Base-by-base conservation (phyloP, 306 rosid genomes). In the Inga laurina region DNA sequence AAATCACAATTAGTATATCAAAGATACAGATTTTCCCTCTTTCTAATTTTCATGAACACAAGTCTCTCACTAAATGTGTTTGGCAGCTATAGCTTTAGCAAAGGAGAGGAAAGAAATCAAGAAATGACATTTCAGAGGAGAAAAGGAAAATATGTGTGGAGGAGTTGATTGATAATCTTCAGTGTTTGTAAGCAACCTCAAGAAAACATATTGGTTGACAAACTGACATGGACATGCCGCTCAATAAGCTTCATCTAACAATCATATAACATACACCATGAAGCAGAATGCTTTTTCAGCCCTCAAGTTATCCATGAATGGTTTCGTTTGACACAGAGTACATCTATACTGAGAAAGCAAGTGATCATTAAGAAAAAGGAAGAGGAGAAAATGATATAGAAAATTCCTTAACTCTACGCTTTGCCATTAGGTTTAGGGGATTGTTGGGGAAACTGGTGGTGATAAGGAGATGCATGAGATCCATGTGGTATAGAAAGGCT, bases 381-480 rank as follows among this genome's bases (percentile, higher is more conserved):
- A 70, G 88, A 13, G 59, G 72, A 72, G 45, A 65, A 62, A 89
- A 74, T 71, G 81, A 83, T 67, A 81, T 46, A 67, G 68, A 59
- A 85, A 51, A 74, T 18, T 81, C 89, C 81, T 88, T 89, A 82
- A 81, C 84, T 85, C 81, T 88, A 86, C 62, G 92, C 80, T 83
- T 92, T 93, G 86, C 89, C 95, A 54, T 79, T 86, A 57, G 98
- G 97, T 84, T 93, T 95, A 21, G 98, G 98, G 45, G 98, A 93
- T 66, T 78, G 97, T 79, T 85, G 94, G 32, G 93, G 95, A 86
- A 48, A 89, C 79, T 90, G 98, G 77, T 88, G 94, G 87, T 90
- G 98, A 88, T 87, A 93, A 19, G 98, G 98, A 85, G 98, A 95
- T 76, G 97, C 94, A 87, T 89, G 91, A 81, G 91, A 62, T 22